Conservation (phyloP, 2,329 filamentous ascomycete genomes). For the Calonectria honghensis region DNA sequence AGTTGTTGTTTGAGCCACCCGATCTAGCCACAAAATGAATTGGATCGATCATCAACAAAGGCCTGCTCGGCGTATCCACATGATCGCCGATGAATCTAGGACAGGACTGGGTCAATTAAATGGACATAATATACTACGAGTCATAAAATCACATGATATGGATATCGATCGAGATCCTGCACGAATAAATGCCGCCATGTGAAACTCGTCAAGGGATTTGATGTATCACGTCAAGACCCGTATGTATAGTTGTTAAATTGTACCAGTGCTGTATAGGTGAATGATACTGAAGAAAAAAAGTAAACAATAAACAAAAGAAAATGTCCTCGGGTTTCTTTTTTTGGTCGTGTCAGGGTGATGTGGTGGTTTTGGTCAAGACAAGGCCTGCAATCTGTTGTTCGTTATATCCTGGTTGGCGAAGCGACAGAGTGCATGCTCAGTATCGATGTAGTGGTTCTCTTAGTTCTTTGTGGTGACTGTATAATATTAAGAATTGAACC, state of each 20-base stretch:
- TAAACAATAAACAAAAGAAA: not conserved
- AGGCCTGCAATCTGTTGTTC: not conserved
- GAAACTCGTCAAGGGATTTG: not conserved
- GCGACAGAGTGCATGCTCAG: not conserved
- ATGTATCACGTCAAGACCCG: not conserved
- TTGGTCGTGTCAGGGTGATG: not conserved
- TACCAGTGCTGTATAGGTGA: not conserved
- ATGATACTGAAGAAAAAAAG: not conserved
- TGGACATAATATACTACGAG: not conserved
- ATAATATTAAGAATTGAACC: not conserved
- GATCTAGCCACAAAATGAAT: not conserved
- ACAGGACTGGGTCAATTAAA: not conserved
- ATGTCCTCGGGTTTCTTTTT: not conserved
- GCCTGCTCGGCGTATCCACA: not conserved
- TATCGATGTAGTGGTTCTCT: not conserved
- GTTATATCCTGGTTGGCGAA: not conserved
- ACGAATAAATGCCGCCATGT: not conserved
- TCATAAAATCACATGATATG: not conserved
- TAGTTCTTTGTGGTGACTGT: not conserved
- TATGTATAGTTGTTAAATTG: not conserved
- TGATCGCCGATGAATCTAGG: not conserved
- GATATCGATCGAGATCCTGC: not conserved
- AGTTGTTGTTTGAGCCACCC: constrained; percentile 8
- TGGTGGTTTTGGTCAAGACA: not conserved
- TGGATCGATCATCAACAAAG: not conserved